These are phyloP conservation scores for Antrodiella citrinella DNA, from an alignment of 768 basidiomycete species.

Conservation along the genomic window DNA sequence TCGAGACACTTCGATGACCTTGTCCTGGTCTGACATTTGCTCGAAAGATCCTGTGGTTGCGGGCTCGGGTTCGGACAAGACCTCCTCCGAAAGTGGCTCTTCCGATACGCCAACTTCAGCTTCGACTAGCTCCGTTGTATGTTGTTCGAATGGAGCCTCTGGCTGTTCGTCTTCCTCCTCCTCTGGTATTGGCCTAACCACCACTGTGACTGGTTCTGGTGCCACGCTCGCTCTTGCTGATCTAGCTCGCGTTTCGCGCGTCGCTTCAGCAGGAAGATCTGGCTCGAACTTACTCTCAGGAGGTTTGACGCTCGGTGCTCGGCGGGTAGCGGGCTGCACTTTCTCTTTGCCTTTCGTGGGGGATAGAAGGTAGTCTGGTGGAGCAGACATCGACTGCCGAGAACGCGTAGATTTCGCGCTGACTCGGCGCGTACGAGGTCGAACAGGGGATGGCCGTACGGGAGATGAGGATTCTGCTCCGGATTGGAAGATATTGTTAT, in stretches of 20 bases:
- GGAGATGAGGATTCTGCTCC: conserved; percentile 87
- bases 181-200: neutral
- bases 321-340: conserved; percentile 9
- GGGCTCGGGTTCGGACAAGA: neutral
- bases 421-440: conserved; percentile 30
- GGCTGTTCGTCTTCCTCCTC: neutral
- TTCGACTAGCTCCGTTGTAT: conserved; percentile 1
- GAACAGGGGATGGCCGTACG: conserved; percentile 47
- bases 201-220: neutral
- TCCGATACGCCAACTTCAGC: neutral
- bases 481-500: conserved; percentile 85
- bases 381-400: conserved; percentile 58
- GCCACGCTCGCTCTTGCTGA: conserved; percentile 5
- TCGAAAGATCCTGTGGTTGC: no score
- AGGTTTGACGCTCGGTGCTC: conserved; percentile 21
- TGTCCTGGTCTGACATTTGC: no score
- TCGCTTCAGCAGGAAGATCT: conserved; percentile 32
- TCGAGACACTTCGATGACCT: conserved; percentile 26
- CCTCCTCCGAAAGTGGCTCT: neutral
- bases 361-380: conserved; percentile 20
- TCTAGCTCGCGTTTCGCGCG: conserved; percentile 20
- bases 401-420: conserved; percentile 30
- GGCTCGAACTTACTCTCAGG: conserved; percentile 54
- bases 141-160: neutral
- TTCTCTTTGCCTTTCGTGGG: conserved; percentile 10